Evolutionary conservation across 129 eudicot genomes (phyloP).

Genomic region (Deinandra increscens): DNA sequence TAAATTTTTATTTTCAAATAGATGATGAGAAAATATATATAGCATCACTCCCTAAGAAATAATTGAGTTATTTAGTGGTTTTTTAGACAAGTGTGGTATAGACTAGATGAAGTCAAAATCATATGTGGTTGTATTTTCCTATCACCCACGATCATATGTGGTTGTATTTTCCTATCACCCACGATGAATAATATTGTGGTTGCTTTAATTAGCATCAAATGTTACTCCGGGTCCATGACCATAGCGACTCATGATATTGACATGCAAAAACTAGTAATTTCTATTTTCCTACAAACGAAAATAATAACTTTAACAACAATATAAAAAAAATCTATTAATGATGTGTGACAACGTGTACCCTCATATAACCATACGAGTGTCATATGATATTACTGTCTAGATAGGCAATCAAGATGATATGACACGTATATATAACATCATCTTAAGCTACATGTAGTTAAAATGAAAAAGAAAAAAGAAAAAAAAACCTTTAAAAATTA

Average conservation of each 20-base stretch:
- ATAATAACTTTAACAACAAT: not conserved
- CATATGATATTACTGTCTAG: too few species aligned
- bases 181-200: conserved; percentile 1
- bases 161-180: not conserved
- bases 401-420: not conserved
- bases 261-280: not conserved
- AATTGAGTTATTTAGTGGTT: too few species aligned
- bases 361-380: too few species aligned
- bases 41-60: too few species aligned
- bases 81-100: conserved; percentile 10
- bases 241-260: conserved; percentile 8
- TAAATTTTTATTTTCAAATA: too few species aligned
- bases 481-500: too few species aligned
- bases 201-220: conserved; percentile 9
- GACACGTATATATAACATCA: too few species aligned
- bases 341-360: too few species aligned
- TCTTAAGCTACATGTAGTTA: too few species aligned
- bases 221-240: conserved; percentile 7
- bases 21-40: too few species aligned
- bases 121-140: not conserved
- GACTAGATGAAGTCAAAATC: conserved; percentile 1
- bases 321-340: not conserved
- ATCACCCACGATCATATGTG: too few species aligned
- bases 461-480: too few species aligned
- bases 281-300: not conserved